Conservation (phyloP, 2,329 filamentous ascomycete species). For the Fusarium citri region DNA sequence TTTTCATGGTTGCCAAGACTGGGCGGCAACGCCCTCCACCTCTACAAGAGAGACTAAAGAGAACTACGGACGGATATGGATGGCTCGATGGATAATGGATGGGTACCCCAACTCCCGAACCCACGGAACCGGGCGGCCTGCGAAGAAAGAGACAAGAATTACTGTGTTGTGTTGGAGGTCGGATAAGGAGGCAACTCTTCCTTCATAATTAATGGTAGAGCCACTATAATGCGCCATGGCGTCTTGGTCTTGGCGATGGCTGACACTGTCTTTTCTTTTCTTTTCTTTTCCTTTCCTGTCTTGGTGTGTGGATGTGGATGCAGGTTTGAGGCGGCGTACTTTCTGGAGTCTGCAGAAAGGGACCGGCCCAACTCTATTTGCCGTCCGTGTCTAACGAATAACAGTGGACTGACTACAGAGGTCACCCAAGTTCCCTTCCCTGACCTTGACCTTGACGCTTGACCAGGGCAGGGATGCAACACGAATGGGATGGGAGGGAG, state of each 20-base stretch:
- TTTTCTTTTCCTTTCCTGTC: background rate
- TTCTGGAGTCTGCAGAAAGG: constrained; percentile 1
- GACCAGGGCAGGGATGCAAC: constrained; percentile 27
- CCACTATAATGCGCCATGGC: constrained; percentile 9
- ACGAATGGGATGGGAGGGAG: constrained; percentile 16
- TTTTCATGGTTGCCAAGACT: constrained; percentile 35
- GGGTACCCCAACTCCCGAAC: constrained; percentile 31
- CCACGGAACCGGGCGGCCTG: constrained; percentile 31
- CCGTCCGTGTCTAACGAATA: constrained; percentile 4
- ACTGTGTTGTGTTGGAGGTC: background rate
- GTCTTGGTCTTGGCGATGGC: constrained; percentile 1
- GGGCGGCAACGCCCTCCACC: constrained; percentile 34
- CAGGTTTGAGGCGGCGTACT: constrained; percentile 16
- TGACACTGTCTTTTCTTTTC: background rate
- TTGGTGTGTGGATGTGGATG: constrained; percentile 16
- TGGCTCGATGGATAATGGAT: background rate
- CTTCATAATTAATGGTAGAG: background rate
- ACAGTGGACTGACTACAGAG: constrained; percentile 4
- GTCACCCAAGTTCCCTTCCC: constrained; percentile 25
- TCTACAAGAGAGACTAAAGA: background rate
- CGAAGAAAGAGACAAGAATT: background rate
- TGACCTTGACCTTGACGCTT: constrained; percentile 1
- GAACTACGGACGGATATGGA: background rate
- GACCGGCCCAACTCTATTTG: constrained; percentile 43
- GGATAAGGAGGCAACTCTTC: background rate